Conservation (phyloP, 768 basidiomycete species). For the Mrakia blollopis region DNA sequence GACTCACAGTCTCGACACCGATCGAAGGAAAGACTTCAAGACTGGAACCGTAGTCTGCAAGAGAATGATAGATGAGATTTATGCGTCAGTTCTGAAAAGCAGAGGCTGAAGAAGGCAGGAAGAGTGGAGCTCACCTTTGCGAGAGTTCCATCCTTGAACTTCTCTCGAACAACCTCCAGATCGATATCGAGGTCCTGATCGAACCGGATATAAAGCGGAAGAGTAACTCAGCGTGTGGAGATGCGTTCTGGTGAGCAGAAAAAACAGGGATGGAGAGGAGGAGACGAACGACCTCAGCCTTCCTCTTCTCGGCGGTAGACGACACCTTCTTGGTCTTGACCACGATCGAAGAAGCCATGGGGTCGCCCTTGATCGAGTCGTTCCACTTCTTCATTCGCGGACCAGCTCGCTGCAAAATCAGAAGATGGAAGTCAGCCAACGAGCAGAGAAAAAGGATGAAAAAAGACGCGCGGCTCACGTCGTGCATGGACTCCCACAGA, state of each 20-base stretch:
- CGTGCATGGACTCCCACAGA: conserved; percentile 69
- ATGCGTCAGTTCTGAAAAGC: background rate
- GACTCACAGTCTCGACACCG: conserved; percentile 9
- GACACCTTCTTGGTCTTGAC: conserved; percentile 59
- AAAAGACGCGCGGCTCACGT: conserved; percentile 50
- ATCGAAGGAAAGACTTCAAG: conserved; percentile 16
- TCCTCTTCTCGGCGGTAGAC: conserved; percentile 49
- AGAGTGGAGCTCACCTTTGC: conserved; percentile 42
- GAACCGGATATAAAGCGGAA: conserved; percentile 6
- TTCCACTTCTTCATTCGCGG: conserved; percentile 68
- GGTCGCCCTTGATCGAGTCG: conserved; percentile 56
- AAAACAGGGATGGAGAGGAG: background rate
- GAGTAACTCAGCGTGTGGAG: background rate
- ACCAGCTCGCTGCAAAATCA: conserved; percentile 57
- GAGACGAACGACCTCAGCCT: conserved; percentile 41
- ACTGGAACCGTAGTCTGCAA: conserved; percentile 49
- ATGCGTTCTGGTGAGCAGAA: too few relatives aligned
- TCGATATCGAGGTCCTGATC: conserved; percentile 59
- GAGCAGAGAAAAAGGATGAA: background rate
- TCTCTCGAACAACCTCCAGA: conserved; percentile 68
- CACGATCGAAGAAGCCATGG: conserved; percentile 56
- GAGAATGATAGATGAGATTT: background rate
- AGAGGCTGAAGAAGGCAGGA: background rate
- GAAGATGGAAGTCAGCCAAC: conserved; percentile 19
- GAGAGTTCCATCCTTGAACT: conserved; percentile 57